Conservation (phyloP, 2,329 filamentous ascomycete species). For the Colletotrichum chlorophyti region DNA sequence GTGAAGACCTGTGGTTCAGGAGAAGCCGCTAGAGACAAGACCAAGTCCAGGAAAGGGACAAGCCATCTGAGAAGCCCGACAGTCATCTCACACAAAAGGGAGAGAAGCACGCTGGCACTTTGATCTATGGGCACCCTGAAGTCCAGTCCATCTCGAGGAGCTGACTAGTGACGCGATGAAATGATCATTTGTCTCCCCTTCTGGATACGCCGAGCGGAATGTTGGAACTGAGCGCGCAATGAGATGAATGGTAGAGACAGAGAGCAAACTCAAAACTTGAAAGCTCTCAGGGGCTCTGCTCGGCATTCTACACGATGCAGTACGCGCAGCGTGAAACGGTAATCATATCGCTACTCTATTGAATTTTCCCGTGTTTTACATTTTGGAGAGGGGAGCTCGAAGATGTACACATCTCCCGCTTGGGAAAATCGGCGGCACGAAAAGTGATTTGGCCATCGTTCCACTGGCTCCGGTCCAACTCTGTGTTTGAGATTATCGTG, state of each 20-base stretch:
- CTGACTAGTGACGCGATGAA: background rate
- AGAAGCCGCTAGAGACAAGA: background rate
- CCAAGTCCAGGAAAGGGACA: background rate
- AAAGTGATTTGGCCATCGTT: too few species aligned
- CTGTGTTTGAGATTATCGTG: too few species aligned
- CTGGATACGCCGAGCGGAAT: slow-evolving; percentile 17
- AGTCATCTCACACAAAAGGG: slow-evolving; percentile 2
- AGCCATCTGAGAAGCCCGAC: slow-evolving; percentile 15
- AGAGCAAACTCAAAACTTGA: background rate
- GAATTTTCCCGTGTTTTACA: too few species aligned
- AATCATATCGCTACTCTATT: too few species aligned
- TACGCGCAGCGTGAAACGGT: too few species aligned
- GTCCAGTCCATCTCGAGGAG: background rate
- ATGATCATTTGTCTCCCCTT: slow-evolving; percentile 1
- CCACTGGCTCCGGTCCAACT: too few species aligned
- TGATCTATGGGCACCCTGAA: slow-evolving; percentile 3
- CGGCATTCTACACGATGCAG: too few species aligned
- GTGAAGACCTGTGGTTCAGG: too few species aligned
- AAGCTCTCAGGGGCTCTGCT: too few species aligned
- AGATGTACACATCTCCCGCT: too few species aligned
- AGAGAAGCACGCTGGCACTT: slow-evolving; percentile 4
- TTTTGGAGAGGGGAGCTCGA: too few species aligned
- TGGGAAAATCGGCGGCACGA: too few species aligned
- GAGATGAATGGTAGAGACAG: background rate
- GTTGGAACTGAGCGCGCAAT: background rate